Percentiles rank a stretch among this genome's conserved stretches.
phyloP scores from a whole-genome alignment of 441 rosid genomes.

The Gossypium trilobum region DNA sequence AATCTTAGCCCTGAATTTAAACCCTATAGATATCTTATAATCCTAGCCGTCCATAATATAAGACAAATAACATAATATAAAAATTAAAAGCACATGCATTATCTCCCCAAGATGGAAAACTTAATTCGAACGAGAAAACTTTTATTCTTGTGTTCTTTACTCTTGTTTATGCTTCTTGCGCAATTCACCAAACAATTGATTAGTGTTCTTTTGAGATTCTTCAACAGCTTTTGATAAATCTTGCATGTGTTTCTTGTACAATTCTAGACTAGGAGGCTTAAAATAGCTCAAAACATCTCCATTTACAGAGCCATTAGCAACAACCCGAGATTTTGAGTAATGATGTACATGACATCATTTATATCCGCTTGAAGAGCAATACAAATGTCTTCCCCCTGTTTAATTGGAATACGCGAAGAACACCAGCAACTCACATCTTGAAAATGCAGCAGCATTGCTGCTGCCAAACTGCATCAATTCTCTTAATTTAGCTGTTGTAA shows the following conservation, averaged over 20 bases:
- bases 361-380: constrained; percentile 96
- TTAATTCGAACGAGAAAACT: too few relatives aligned
- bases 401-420: constrained; percentile 89
- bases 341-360: constrained; percentile 92
- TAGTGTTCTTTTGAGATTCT: constrained; percentile 58
- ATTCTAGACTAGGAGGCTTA: constrained; percentile 52
- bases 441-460: constrained; percentile 93
- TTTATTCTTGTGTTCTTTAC: too few relatives aligned
- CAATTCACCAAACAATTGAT: constrained; percentile 14
- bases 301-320: constrained; percentile 50
- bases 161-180: too few relatives aligned
- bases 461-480: constrained; percentile 99
- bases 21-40: too few relatives aligned
- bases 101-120: too few relatives aligned
- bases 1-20: too few relatives aligned
- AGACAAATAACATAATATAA: too few relatives aligned
- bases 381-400: constrained; percentile 96
- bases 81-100: too few relatives aligned
- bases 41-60: too few relatives aligned
- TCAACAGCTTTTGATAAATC: constrained; percentile 75
- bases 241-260: constrained; percentile 61
- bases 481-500: constrained; percentile 85
- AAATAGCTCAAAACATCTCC: constrained; percentile 56
- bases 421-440: constrained; percentile 98
- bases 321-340: constrained; percentile 81